Evolutionary conservation across 805 yeast species (phyloP), one percentile per base, ranked within the genome.

Genomic region (Kregervanrija delftensis): DNA sequence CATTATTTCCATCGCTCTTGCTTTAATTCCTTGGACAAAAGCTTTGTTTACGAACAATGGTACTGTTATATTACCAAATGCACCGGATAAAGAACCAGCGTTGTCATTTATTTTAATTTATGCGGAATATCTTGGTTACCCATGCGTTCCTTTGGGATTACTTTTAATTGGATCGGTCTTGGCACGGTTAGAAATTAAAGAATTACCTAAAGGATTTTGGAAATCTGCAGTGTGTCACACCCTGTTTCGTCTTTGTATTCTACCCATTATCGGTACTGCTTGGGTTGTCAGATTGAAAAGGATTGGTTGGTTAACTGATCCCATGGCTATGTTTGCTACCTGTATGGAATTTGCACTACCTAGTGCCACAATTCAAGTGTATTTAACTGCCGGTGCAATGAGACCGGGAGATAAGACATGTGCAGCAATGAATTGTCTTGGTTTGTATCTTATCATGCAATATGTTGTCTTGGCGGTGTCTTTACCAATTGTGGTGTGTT

Each of bases 101-200:
- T 64, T 77, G 14, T 75, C 81, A 3, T 77, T 77, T 46, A 46
- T 77, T 3, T 63, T 77, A 40, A 79, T 76, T 49, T 67, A 69
- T 37, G 61, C 76, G 5, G 64, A 68, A 35, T 77, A 77, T 50
- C 59, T 73, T 1, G 80, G 80, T 1, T 49, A 51, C 13, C 81
- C 83, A 1, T 69, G 76, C 30, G 83, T 77, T 38, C 83, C 83
- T 1, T 47, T 76, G 35, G 83, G 83, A 0, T 63, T 77, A 41
- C 52, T 76, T 13, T 55, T 77, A 32, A 59, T 77, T 39, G 83
- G 83, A 1, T 77, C 81, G 9, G 70, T 80, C 5, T 65, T 77
- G 30, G 71, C 80, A 5, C 56, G 82, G 33, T 64, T 77, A 48
- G 68, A 72, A 46, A 64, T 77, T 14, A 67, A 64, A 11, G 49